Base-by-base conservation (phyloP, 2,329 filamentous ascomycete genomes). In the Alternaria sp. region DNA sequence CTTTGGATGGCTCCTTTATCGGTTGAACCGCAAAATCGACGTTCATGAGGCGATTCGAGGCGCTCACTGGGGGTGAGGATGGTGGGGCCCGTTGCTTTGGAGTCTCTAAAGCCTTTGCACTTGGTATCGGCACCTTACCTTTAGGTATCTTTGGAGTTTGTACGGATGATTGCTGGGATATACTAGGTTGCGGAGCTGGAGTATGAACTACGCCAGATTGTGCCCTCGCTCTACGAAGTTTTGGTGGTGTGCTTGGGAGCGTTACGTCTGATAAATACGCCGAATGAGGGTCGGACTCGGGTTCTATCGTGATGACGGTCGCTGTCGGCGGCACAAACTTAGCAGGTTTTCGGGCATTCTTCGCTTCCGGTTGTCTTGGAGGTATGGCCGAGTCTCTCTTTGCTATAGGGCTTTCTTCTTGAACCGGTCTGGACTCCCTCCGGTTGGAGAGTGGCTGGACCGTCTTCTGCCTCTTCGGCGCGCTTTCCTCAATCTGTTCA, bases 381-480 rank as follows among this genome's bases (percentile, higher is more conserved):
- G 62, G 67, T 10, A 69, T 44, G 4, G 70, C 69, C n/a, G 64
- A 16, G 28, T 64, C 58, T 27, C 67, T 69, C 11, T 52, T 68
- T 7, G 68, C 51, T 41, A 60, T 48, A 7, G 61, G 28, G 10
- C 55, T 63, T 10, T 63, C 59, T 11, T 65, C 63, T 32, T 53
- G 52, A 14, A 51, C 36, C 14, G 70, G 68, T 25, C 66, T 73
- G 10, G 69, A 70, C 18, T 63, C 54, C 25, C 55, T 57, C 36
- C 64, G 66, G 3, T 45, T 54, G 4, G 57, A 49, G 2, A 53
- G 48, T 18, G 46, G 38, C 28, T 69, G 69, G 4, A 49, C 20
- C 2, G 70, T 72, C 62, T 79, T 81, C 49, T 76, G 75, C 53
- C 81, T 73, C 61, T 84, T 84, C 5, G 76, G 62, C 2, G 76